Base-by-base conservation (phyloP, 306 rosid species). In the Dalbergia cochinchinensis region DNA sequence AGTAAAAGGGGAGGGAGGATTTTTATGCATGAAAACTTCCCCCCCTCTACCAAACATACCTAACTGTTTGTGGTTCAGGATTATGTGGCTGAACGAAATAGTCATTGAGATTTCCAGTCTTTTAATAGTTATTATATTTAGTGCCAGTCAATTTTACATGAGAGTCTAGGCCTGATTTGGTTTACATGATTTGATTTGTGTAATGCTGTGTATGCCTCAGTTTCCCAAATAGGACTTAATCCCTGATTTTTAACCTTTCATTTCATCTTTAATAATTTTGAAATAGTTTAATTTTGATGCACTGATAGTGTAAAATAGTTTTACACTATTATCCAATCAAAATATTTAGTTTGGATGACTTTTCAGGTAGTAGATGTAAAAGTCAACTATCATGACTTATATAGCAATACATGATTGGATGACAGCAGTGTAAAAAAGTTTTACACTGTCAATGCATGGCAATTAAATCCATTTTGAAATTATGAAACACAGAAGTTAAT, bases 101-200 rank as follows among this genome's bases (percentile, higher is more conserved):
- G 12, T 10, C 41, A 51, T 2, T 51, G 65, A 34, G 47, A 26
- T 26, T 26, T 26, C 31, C 31, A 14, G 12, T 53, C 51, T 37
- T 65, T 62, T 11, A 33, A 9, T 53, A 19, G 47, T 65, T 14
- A 65, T 64, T 5, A 53, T 13, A 20, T 64, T 18, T 50, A 76
- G 65, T 45, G 31, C 18, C 0, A 7, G 18, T 4, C 26, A 62
- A 61, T 54, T 73, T 35, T 5, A 53, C 42, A 11, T 39, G 45
- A 33, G 18, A 45, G 42, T 64, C 63, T 64, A 47, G 41, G 67
- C 61, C 7, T 41, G 48, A 33, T 65, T 65, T 73, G 39, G 75
- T 69, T 80, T 54, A 31, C 74, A 9, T 33, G 20, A 35, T 63
- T 80, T 73, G 7, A 2, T 73, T 64, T 73, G 41, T 39, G 69